Conservation (phyloP, 192 early-diverging fungal genomes). For the Gryganskiella cystojenkinii region DNA sequence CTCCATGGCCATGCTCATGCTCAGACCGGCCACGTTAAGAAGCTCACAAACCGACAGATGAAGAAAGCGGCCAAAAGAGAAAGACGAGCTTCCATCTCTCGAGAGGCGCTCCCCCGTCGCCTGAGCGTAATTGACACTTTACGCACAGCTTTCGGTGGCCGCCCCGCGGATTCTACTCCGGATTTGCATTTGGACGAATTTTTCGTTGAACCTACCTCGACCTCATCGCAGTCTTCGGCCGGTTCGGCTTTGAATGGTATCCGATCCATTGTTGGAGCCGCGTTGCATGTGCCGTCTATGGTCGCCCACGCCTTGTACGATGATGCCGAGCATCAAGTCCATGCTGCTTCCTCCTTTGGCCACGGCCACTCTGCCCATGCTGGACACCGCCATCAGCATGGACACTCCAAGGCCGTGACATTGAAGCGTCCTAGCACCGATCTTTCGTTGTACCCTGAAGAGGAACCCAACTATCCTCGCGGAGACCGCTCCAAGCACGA, state of each 20-base stretch:
- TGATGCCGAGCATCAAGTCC: not conserved
- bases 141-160: not conserved
- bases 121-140: not conserved
- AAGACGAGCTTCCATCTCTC: not conserved
- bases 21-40: too few species aligned
- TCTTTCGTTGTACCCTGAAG: slow-evolving; percentile 8
- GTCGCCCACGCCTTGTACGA: not conserved
- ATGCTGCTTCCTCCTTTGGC: not conserved
- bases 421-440: slow-evolving; percentile 2
- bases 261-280: not conserved
- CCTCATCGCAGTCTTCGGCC: not conserved
- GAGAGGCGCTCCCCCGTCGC: not conserved
- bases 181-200: not conserved
- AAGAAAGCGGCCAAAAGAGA: too few species aligned
- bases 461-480: slow-evolving; percentile 7
- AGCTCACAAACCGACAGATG: too few species aligned
- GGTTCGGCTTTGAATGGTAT: not conserved
- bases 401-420: not conserved
- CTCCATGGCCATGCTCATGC: too few species aligned
- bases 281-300: not conserved
- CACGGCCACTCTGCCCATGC: not conserved
- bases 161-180: not conserved
- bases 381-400: not conserved
- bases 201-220: not conserved
- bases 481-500: not conserved